Evolutionary conservation across 768 basidiomycete species (phyloP), one percentile per base, ranked within the genome.

Genomic region (Macrolepiota albuminosa): DNA sequence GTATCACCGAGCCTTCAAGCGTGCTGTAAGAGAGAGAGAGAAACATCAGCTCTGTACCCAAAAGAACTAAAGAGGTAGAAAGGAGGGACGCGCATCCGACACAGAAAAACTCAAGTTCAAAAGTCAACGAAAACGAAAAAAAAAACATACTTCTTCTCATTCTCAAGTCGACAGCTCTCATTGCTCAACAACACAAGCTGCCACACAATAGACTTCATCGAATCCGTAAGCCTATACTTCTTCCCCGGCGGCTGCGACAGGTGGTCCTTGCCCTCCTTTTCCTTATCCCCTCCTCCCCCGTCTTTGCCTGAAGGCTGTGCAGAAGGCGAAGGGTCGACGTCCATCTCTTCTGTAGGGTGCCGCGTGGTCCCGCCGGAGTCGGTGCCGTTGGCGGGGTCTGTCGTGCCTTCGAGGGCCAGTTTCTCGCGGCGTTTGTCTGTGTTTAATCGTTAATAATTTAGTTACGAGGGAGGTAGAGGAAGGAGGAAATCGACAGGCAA

Each of bases 191-290:
- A 78, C 56, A 92, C 89, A 7, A 93, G 76, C 70, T 88, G 81
- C 90, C 90, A 95, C 63, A 95, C 83, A 33, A 84, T 81, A 43
- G 71, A 72, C 76, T 91, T 91, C 89, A 95, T 91, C 61, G 71
- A 69, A 59, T 95, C 93, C 42, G 88, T 91, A 76, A 93, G 73
- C 5, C 86, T 75, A 70, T 89, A 96, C 72, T 86, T 86, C 75
- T 89, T 88, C 66, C 78, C 76, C 0, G 93, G 92, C 46, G 89
- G 84, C 43, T 89, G 85, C 16, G 78, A 68, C 21, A 71, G 74
- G 2, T 68, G 67, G 34, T 73, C 71, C 57, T 71, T 68, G 33
- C 57, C 64, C 14, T 49, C 62, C 21, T 60, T 64, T 16, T 69
- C 66, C 29, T 60, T 67, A 21, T 64, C n/a, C n/a, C n/a, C 61